A percentile compares a stretch with the other conserved stretches of the same genome.
These are phyloP conservation scores for Blechomonas ayalai DNA, from an alignment of 208 protist genomes.

Conservation along the genomic window DNA sequence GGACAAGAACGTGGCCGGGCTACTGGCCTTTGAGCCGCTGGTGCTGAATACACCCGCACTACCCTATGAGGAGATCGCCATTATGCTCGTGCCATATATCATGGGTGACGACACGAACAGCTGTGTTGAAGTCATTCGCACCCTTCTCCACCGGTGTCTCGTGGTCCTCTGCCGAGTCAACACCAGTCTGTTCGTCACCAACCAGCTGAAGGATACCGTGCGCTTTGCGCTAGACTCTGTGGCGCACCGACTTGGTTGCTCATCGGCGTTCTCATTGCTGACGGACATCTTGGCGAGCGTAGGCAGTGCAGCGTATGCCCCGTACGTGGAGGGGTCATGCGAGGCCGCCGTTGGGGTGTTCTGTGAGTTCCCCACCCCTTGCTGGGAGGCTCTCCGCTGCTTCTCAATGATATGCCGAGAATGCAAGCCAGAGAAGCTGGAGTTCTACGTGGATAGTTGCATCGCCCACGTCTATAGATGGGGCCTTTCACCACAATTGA, in stretches of 20 bases:
- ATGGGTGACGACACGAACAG: slow-evolving; percentile 24
- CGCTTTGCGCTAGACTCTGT: slow-evolving; percentile 61
- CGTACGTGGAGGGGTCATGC: slow-evolving; percentile 63
- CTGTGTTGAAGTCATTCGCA: slow-evolving; percentile 21
- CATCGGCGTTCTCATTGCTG: slow-evolving; percentile 67
- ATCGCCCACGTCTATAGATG: slow-evolving; percentile 75
- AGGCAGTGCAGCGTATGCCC: slow-evolving; percentile 36
- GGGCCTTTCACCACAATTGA: slow-evolving; percentile 77
- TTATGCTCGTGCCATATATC: slow-evolving; percentile 69
- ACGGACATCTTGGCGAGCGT: slow-evolving; percentile 74
- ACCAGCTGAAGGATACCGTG: slow-evolving; percentile 72
- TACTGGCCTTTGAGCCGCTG: slow-evolving; percentile 83
- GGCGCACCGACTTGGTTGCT: slow-evolving; percentile 29
- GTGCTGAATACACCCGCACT: slow-evolving; percentile 46
- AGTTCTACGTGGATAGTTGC: slow-evolving; percentile 62
- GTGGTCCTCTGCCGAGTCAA: slow-evolving; percentile 72
- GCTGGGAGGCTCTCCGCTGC: slow-evolving; percentile 66
- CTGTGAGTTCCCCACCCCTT: slow-evolving; percentile 41
- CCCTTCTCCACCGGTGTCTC: slow-evolving; percentile 62
- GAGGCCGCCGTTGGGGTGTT: slow-evolving; percentile 36
- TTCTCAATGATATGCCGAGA: slow-evolving; percentile 29
- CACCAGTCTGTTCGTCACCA: slow-evolving; percentile 54
- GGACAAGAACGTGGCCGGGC: slow-evolving; percentile 54
- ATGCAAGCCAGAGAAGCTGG: slow-evolving; percentile 44
- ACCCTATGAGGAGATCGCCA: slow-evolving; percentile 66